Base-by-base conservation (phyloP, 139 green algal species). In the Chlorella sp. region DNA sequence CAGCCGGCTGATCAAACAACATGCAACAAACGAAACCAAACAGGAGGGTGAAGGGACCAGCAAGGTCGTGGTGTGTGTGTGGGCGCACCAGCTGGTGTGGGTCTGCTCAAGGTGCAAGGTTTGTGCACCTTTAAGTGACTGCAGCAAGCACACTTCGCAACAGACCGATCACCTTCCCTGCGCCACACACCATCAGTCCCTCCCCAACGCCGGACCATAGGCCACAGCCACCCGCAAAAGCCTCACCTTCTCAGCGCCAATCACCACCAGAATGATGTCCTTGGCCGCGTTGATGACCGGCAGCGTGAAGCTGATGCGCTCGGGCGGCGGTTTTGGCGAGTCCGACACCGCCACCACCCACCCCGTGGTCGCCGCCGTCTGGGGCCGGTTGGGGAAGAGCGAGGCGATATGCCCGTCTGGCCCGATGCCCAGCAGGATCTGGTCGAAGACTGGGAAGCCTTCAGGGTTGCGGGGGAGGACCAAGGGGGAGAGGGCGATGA, bases 371-470 rank as follows among this genome's bases (percentile, higher is more conserved):
- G 73, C 84, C 3, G 86, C 81, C 0, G 75, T 83, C 70, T 87
- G 69, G 31, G 73, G 27, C 49, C 66, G 62, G 82, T 97, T 97
- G 74, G 96, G 96, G 84, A 99, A 99, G n/a, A 99, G 89, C 1
- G 92, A 98, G 30, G 93, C 94, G 5, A 98, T 83, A 73, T 99
- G 96, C 69, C 95, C 96, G 72, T 99, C 96, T 22, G 96, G 96
- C 14, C 96, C 96, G 6, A 98, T 86, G 31, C 93, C 95, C 49
- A 99, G 89, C 36, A 98, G 74, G n/a, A 97, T 89, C 1, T 94
- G 73, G 77, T 98, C 94, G 65, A 97, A 90, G 0, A 92, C 61
- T 14, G 94, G 93, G 23, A 94, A 70, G 51, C 65, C 78, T 1
- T 81, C 72, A 23, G 62, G 50, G 51, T 73, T 87, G 74, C 80